phyloP scores from a whole-genome alignment of 2,329 filamentous ascomycete genomes.

The Xylariomycetidae sp. region DNA sequence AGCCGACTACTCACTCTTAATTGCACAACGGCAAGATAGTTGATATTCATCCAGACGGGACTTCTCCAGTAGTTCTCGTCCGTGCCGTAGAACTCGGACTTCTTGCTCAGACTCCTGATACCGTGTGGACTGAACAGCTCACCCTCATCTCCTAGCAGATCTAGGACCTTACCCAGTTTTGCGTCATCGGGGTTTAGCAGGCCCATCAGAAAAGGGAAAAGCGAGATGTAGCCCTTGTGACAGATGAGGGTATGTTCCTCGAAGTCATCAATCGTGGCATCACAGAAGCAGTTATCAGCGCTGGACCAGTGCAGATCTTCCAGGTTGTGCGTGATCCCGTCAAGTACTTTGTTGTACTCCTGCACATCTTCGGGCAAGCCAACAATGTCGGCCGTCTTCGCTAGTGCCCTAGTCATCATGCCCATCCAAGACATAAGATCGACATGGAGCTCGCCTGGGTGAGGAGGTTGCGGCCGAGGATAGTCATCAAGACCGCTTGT shows the following conservation, averaged over 20 bases:
- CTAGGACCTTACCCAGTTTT: slow-evolving; percentile 68
- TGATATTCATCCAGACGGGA: slow-evolving; percentile 94
- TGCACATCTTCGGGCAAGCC: slow-evolving; percentile 70
- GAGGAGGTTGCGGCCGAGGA: slow-evolving; percentile 85
- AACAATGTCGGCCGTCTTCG: slow-evolving; percentile 73
- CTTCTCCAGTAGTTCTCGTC: slow-evolving; percentile 97
- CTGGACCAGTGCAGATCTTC: slow-evolving; percentile 92
- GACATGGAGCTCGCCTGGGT: slow-evolving; percentile 91
- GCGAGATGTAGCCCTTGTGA: slow-evolving; percentile 92
- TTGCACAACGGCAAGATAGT: slow-evolving; percentile 79
- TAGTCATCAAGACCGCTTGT: slow-evolving; percentile 97
- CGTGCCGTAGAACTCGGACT: slow-evolving; percentile 78
- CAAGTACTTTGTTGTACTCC: slow-evolving; percentile 66
- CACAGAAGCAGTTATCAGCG: slow-evolving; percentile 78
- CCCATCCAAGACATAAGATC: slow-evolving; percentile 96
- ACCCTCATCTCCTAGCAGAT: slow-evolving; percentile 73
- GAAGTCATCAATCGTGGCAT: slow-evolving; percentile 91
- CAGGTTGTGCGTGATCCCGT: slow-evolving; percentile 78
- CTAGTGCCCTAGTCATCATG: slow-evolving; percentile 86
- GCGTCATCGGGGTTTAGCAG: slow-evolving; percentile 70
- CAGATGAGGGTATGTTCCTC: slow-evolving; percentile 88
- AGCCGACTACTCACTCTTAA: too few relatives aligned
- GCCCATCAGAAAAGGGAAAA: slow-evolving; percentile 88
- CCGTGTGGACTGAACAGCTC: slow-evolving; percentile 89
- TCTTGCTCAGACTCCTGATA: slow-evolving; percentile 83